A percentile compares a stretch with the other conserved stretches of the same genome.
Evolutionary conservation across 768 basidiomycete species (phyloP).

Genomic region (Termitomyces sp.): DNA sequence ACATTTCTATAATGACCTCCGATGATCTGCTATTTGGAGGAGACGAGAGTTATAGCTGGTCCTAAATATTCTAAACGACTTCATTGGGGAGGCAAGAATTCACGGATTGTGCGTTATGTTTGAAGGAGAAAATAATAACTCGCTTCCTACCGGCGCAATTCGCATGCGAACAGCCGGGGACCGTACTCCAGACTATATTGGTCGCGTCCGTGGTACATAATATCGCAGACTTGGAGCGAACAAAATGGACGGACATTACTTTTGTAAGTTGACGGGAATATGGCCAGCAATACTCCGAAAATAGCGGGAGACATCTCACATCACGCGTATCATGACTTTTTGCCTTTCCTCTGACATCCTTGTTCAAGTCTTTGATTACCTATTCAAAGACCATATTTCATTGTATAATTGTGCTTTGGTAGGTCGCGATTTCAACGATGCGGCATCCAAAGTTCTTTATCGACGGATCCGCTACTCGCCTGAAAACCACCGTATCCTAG

Average conservation of each 20-base stretch:
- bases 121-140: background rate
- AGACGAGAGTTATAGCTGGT: too few species aligned
- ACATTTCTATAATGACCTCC: too few species aligned
- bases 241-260: background rate
- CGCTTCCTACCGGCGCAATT: too few species aligned
- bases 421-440: conserved; percentile 38
- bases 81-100: background rate
- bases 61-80: background rate
- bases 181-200: too few species aligned
- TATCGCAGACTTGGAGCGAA: background rate
- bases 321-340: conserved; percentile 1
- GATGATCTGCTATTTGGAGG: too few species aligned
- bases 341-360: conserved; percentile 31
- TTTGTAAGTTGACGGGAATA: background rate
- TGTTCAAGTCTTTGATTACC: conserved; percentile 24
- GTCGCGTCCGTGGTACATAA: too few species aligned
- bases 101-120: background rate
- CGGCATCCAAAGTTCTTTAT: conserved; percentile 43
- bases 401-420: conserved; percentile 41
- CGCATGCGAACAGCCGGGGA: too few species aligned
- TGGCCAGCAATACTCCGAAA: background rate
- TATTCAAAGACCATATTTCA: conserved; percentile 27
- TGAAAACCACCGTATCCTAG: conserved; percentile 23
- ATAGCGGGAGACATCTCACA: background rate
- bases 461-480: conserved; percentile 37